Evolutionary conservation across 805 yeast species (phyloP).

Genomic region (Teunomyces cretensis): DNA sequence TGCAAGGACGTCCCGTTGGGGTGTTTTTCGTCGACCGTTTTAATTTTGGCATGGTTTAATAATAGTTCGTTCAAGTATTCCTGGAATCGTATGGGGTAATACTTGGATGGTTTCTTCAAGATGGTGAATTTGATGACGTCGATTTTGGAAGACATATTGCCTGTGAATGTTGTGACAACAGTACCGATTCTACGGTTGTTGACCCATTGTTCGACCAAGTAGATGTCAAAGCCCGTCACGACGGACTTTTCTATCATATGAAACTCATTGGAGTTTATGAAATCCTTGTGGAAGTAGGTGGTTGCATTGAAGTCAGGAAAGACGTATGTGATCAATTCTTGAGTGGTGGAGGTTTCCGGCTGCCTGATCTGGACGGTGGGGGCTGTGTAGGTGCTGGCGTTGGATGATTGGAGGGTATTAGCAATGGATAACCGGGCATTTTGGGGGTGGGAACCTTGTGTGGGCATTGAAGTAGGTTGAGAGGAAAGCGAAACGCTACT

Average conservation of each 20-base stretch:
- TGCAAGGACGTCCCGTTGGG: neutral
- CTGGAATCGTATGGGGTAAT: constrained; percentile 54
- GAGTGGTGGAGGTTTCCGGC: constrained; percentile 5
- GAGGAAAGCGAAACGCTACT: neutral
- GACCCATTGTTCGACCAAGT: constrained; percentile 95
- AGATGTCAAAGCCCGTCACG: constrained; percentile 79
- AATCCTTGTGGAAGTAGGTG: constrained; percentile 43
- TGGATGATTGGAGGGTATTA: neutral
- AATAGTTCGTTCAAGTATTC: constrained; percentile 65
- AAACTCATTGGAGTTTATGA: constrained; percentile 31
- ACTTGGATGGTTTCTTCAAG: constrained; percentile 43
- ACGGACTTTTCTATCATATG: constrained; percentile 46
- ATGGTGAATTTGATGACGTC: constrained; percentile 57
- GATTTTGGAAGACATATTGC: constrained; percentile 66
- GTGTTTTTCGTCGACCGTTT: constrained; percentile 38
- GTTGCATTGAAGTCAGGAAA: constrained; percentile 62
- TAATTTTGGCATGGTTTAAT: constrained; percentile 67
- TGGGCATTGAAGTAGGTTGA: neutral
- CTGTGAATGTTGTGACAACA: constrained; percentile 80
- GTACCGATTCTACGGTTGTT: constrained; percentile 65
- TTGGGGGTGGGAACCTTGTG: neutral
- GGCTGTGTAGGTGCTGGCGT: neutral
- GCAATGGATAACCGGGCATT: neutral
- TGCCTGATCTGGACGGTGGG: neutral
- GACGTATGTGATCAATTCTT: constrained; percentile 33